These are phyloP conservation scores for Sphagnum tenellum DNA, from an alignment of 225 moss, liverwort and hornwort species.

Conservation along the genomic window DNA sequence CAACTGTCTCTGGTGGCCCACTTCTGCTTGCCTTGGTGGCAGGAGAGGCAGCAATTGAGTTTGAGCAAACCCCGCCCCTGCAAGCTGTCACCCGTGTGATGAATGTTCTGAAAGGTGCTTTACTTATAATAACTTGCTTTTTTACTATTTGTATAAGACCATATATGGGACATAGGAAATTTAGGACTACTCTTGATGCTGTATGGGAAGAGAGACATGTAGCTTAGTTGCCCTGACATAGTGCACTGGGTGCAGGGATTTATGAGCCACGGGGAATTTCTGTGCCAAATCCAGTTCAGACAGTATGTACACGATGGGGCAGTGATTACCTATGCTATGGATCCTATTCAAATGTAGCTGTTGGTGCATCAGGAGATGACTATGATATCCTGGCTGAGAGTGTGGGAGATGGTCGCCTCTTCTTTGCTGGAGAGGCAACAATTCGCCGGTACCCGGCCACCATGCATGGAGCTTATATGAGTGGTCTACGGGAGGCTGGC, in stretches of 20 bases:
- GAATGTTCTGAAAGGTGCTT: slow-evolving; percentile 26
- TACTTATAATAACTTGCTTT: no score
- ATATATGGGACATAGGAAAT: no score
- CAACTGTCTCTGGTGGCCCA: slow-evolving; percentile 19
- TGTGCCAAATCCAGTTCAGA: slow-evolving; percentile 50
- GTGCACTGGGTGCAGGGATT: slow-evolving; percentile 14
- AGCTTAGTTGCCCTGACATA: neutral
- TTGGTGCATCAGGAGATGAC: slow-evolving; percentile 41
- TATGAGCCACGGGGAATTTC: slow-evolving; percentile 34
- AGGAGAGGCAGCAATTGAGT: slow-evolving; percentile 37
- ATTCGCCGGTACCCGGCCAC: slow-evolving; percentile 30
- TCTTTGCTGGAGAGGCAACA: slow-evolving; percentile 49
- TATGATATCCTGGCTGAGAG: slow-evolving; percentile 37
- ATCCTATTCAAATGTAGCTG: slow-evolving; percentile 38
- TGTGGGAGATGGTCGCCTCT: slow-evolving; percentile 25
- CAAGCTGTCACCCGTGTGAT: slow-evolving; percentile 26
- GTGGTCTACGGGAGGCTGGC: slow-evolving; percentile 30
- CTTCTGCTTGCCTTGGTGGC: slow-evolving; percentile 40
- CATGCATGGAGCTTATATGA: slow-evolving; percentile 46
- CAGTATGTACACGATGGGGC: slow-evolving; percentile 30
- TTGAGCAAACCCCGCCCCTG: slow-evolving; percentile 35
- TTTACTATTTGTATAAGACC: no score
- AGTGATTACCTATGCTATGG: slow-evolving; percentile 34
- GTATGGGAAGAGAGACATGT: neutral
- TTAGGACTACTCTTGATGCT: no score